Percentiles rank a stretch among this genome's conserved stretches.
phyloP scores from a whole-genome alignment of 129 eudicot species.

The Oenanthe sinensis region DNA sequence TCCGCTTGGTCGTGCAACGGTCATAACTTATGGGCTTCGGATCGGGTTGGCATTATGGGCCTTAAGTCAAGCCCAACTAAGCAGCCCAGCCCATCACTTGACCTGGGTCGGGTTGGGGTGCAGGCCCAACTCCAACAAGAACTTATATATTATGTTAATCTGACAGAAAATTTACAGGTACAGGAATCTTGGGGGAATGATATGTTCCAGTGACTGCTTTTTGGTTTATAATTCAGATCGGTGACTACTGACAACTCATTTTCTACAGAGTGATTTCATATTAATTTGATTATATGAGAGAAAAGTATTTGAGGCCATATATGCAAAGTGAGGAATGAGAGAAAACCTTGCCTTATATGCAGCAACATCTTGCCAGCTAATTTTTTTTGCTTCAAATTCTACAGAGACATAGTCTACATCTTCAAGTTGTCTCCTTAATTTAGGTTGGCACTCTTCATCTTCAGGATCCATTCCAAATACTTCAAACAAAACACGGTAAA shows the following conservation, averaged over 20 bases:
- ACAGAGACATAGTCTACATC: constrained; percentile 96
- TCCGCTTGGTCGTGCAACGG: too few relatives aligned
- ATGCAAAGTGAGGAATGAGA: neutral
- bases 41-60: too few relatives aligned
- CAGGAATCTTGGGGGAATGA: neutral
- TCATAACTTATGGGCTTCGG: too few relatives aligned
- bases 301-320: neutral
- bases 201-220: neutral
- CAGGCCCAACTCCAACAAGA: too few relatives aligned
- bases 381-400: constrained; percentile 81
- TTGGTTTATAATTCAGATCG: neutral
- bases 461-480: constrained; percentile 99
- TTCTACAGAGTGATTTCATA: neutral
- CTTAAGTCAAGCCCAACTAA: too few relatives aligned
- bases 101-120: too few relatives aligned
- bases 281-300: neutral
- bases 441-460: constrained; percentile 95
- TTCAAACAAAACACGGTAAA: constrained; percentile 92
- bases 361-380: constrained; percentile 95
- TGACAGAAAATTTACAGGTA: neutral
- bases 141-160: neutral
- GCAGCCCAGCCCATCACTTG: too few relatives aligned
- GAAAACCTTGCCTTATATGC: constrained; percentile 60
- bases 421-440: constrained; percentile 88
- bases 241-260: neutral